Conservation (phyloP, 1,284 basidiomycete genomes). For the Apiotrichum montevideense region DNA sequence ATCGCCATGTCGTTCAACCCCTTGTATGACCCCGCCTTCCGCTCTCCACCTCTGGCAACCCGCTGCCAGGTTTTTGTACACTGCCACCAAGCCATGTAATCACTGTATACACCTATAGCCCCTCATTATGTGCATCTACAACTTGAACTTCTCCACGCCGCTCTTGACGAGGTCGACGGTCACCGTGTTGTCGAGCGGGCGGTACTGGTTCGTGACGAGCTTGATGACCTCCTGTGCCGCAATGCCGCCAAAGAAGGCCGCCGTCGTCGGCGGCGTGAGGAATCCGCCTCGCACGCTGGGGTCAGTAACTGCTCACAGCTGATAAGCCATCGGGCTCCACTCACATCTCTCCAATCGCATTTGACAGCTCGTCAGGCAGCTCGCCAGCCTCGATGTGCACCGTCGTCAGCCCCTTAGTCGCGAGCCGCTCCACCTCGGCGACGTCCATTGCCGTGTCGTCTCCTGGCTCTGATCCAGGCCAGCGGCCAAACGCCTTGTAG, state of each 20-base stretch:
- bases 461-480: conserved; percentile 46
- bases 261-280: conserved; percentile 83
- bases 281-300: conserved; percentile 65
- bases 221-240: conserved; percentile 98
- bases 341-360: conserved; percentile 73
- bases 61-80: too few species aligned
- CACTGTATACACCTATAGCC: too few species aligned
- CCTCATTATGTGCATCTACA: conserved; percentile 18
- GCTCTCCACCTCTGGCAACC: too few species aligned
- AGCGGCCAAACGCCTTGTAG: conserved; percentile 39
- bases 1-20: too few species aligned
- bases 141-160: conserved; percentile 39
- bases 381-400: conserved; percentile 35
- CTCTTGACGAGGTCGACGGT: conserved; percentile 71
- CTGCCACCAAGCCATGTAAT: too few species aligned
- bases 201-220: conserved; percentile 91
- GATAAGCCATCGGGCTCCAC: conserved; percentile 28
- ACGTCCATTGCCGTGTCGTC: conserved; percentile 45
- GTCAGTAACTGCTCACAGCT: conserved; percentile 2
- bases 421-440: conserved; percentile 28
- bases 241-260: conserved; percentile 86
- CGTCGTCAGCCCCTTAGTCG: conserved; percentile 20
- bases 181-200: conserved; percentile 80
- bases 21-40: too few species aligned
- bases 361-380: conserved; percentile 58